These are phyloP conservation scores for Chalara sp. DNA, from an alignment of 2,329 filamentous ascomycete species.

Conservation along the genomic window DNA sequence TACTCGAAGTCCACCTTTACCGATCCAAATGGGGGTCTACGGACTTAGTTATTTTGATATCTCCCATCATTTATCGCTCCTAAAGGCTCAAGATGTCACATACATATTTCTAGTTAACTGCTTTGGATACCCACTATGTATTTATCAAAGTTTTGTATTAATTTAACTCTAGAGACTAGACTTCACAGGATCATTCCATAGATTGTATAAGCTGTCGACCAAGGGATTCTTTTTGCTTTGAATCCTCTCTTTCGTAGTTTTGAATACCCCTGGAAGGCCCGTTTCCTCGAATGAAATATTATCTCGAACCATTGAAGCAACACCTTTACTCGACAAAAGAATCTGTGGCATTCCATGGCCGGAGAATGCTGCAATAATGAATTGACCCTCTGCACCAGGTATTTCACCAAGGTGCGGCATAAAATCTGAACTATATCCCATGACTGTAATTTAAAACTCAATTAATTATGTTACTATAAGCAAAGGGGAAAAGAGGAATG, in stretches of 20 bases:
- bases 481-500: background rate
- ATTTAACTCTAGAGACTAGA: background rate
- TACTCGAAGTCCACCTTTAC: too few relatives aligned
- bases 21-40: too few relatives aligned
- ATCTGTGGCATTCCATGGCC: constrained; percentile 44
- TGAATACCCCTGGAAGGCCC: constrained; percentile 31
- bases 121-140: too few relatives aligned
- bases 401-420: constrained; percentile 37
- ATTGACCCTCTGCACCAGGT: constrained; percentile 32
- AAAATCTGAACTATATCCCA: constrained; percentile 34
- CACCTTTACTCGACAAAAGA: constrained; percentile 33
- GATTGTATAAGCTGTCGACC: background rate
- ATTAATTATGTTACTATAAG: background rate
- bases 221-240: background rate
- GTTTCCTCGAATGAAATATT: constrained; percentile 27
- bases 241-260: constrained; percentile 11
- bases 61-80: too few relatives aligned
- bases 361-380: constrained; percentile 40
- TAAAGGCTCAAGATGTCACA: too few relatives aligned
- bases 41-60: too few relatives aligned
- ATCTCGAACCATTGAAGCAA: constrained; percentile 34
- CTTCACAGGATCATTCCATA: background rate
- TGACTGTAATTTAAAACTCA: too few relatives aligned
- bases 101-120: too few relatives aligned
- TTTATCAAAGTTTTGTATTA: too few relatives aligned